Conservation (phyloP, 2,329 filamentous ascomycete genomes). For the Phyllosticta citribraziliensis region DNA sequence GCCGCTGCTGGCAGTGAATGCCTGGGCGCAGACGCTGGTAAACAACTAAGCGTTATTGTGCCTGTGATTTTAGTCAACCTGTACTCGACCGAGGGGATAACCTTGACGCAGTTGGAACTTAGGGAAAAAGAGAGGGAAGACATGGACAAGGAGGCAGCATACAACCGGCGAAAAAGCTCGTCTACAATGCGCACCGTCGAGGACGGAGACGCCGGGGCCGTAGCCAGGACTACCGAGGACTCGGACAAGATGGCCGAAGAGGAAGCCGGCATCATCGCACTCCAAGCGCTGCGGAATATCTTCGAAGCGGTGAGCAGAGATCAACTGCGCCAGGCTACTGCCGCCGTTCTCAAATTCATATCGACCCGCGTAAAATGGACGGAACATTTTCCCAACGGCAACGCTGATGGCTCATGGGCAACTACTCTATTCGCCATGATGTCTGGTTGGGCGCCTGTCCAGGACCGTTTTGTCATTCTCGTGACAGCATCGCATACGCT, state of each 20-base stretch:
- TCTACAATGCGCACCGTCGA: slow-evolving; percentile 68
- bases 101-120: slow-evolving; percentile 58
- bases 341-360: slow-evolving; percentile 66
- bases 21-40: slow-evolving; percentile 62
- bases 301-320: slow-evolving; percentile 72
- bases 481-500: slow-evolving; percentile 72
- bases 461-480: slow-evolving; percentile 86
- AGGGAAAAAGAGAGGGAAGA: slow-evolving; percentile 60
- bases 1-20: slow-evolving; percentile 72
- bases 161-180: slow-evolving; percentile 64
- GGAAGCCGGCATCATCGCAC: slow-evolving; percentile 72
- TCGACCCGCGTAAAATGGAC: slow-evolving; percentile 23
- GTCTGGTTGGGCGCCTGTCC: slow-evolving; percentile 81
- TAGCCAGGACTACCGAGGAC: slow-evolving; percentile 74
- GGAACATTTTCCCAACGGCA: slow-evolving; percentile 27
- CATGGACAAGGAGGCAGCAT: slow-evolving; percentile 52
- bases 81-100: slow-evolving; percentile 62
- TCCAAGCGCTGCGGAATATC: slow-evolving; percentile 78
- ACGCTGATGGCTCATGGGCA: slow-evolving; percentile 57
- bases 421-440: slow-evolving; percentile 71
- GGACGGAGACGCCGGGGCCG: slow-evolving; percentile 55
- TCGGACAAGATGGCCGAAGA: slow-evolving; percentile 85
- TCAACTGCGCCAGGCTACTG: slow-evolving; percentile 70
- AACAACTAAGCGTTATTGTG: slow-evolving; percentile 68
- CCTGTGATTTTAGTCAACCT: slow-evolving; percentile 82